Evolutionary conservation across 129 eudicot genomes (phyloP), one percentile per base, ranked within the genome.

Genomic region (Artemisia tridentata): DNA sequence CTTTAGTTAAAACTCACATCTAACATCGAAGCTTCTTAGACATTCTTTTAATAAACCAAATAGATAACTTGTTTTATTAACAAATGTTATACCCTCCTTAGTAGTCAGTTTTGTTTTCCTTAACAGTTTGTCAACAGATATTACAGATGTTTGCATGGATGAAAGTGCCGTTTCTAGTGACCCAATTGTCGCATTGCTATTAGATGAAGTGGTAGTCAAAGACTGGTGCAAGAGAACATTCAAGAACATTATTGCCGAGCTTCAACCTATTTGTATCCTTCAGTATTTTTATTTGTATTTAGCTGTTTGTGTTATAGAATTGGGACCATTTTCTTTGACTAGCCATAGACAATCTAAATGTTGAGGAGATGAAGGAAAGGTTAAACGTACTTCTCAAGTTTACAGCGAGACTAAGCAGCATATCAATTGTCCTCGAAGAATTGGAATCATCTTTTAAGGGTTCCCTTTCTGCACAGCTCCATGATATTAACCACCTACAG

Each of bases 111-210:
- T 0, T 14, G 34, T 73, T 72, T 78, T 72, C 86, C 91, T 95
- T 86, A 84, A 95, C 82, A 34, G 54, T 58, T 63, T 45, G 63
- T 31, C 8, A 69, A 82, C 86, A 95, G 99, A 95, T 95, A 87
- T 90, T 75, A 86, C 96, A 72, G 93, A 90, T 88, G 97, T 95
- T 50, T 95, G 99, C 70, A 95, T 95, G 99, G 97, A 95, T 86
- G 97, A 95, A 88, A 95, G 78, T 83, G 96, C 97, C 47, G 99
- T 95, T 69, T 95, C 99, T 67, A 95, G 99, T 77, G 99, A 95
- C 79, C 97, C 97, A 7, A 82, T 86, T 46, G 82, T 82, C 64
- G 99, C 99, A 60, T 84, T 95, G 81, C 80, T 95, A 80, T 86
- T 95, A 70, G 99, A 95, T 75, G 99, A 95, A 80, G 89, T 84